These are phyloP conservation scores for Apophysomyces elegans DNA, from an alignment of 371 early-diverging fungal species.

Conservation along the genomic window DNA sequence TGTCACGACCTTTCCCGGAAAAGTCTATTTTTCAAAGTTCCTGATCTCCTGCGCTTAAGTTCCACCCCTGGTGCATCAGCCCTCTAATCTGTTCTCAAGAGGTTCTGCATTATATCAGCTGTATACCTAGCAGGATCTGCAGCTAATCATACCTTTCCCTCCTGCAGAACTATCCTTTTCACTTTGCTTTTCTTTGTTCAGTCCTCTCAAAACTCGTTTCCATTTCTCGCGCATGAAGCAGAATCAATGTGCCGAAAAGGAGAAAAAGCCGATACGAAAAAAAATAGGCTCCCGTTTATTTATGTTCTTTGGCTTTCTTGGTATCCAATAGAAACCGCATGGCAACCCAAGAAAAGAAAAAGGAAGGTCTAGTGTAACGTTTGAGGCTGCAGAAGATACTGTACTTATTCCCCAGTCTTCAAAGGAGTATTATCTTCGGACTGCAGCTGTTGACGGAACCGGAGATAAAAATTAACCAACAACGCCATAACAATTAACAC, in stretches of 20 bases:
- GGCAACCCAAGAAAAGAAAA: background rate
- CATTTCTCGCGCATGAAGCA: background rate
- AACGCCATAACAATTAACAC: slow-evolving; percentile 74
- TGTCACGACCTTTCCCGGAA: background rate
- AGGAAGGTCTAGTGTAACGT: background rate
- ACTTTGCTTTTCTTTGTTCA: too few species aligned
- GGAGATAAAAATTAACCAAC: slow-evolving; percentile 33
- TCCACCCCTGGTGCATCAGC: slow-evolving; percentile 1
- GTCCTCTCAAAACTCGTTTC: background rate
- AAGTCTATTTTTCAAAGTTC: background rate
- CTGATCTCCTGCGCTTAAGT: background rate
- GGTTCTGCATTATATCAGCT: background rate
- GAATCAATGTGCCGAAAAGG: background rate
- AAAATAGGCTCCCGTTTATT: background rate
- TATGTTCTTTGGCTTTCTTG: background rate
- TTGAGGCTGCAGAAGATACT: background rate
- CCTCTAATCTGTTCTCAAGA: slow-evolving; percentile 4
- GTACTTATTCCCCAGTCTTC: too few species aligned
- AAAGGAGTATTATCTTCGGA: too few species aligned
- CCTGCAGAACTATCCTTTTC: background rate
- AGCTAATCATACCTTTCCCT: background rate
- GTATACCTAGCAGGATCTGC: background rate
- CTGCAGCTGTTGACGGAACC: slow-evolving; percentile 14
- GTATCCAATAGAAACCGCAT: background rate
- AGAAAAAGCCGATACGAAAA: background rate